A percentile compares a stretch with the other conserved stretches of the same genome.
phyloP scores from a whole-genome alignment of 2,329 filamentous ascomycete genomes.

The Paracorniculantispora psalliotae region DNA sequence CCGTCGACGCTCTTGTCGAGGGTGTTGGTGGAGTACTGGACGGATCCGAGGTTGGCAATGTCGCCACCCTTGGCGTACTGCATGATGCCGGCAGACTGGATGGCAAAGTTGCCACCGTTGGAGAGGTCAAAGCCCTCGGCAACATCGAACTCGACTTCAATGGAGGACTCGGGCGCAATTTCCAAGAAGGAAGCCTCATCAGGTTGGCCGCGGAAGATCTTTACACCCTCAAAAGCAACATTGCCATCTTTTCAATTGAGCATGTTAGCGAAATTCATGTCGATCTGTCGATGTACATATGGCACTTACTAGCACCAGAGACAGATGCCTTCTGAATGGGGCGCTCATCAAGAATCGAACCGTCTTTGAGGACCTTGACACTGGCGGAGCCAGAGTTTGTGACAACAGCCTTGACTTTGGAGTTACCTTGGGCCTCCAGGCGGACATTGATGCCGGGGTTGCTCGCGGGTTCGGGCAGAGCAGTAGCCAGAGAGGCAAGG shows the following conservation, averaged over 20 bases:
- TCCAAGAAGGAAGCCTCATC: slow-evolving; percentile 42
- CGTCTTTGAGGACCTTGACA: slow-evolving; percentile 44
- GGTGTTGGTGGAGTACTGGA: slow-evolving; percentile 53
- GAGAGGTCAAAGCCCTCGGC: slow-evolving; percentile 44
- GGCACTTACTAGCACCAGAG: slow-evolving; percentile 36
- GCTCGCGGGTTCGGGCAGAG: slow-evolving; percentile 24
- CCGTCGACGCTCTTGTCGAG: slow-evolving; percentile 51
- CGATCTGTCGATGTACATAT: neutral
- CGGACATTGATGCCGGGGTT: slow-evolving; percentile 33
- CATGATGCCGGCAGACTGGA: slow-evolving; percentile 49
- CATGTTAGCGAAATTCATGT: neutral
- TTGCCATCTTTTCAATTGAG: slow-evolving; percentile 24
- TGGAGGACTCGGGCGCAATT: slow-evolving; percentile 39
- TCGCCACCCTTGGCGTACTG: slow-evolving; percentile 44
- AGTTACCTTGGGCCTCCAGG: slow-evolving; percentile 40
- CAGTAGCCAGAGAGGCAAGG: slow-evolving; percentile 30
- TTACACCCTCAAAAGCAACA: slow-evolving; percentile 45
- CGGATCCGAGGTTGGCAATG: slow-evolving; percentile 44
- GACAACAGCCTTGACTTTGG: slow-evolving; percentile 41
- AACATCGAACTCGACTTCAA: slow-evolving; percentile 45
- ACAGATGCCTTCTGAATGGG: slow-evolving; percentile 45
- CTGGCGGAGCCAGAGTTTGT: slow-evolving; percentile 42
- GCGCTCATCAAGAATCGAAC: slow-evolving; percentile 42
- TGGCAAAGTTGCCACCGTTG: slow-evolving; percentile 33
- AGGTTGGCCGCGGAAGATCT: slow-evolving; percentile 36